Conservation (phyloP, 2,329 filamentous ascomycete genomes). For the Monilinia polystroma region DNA sequence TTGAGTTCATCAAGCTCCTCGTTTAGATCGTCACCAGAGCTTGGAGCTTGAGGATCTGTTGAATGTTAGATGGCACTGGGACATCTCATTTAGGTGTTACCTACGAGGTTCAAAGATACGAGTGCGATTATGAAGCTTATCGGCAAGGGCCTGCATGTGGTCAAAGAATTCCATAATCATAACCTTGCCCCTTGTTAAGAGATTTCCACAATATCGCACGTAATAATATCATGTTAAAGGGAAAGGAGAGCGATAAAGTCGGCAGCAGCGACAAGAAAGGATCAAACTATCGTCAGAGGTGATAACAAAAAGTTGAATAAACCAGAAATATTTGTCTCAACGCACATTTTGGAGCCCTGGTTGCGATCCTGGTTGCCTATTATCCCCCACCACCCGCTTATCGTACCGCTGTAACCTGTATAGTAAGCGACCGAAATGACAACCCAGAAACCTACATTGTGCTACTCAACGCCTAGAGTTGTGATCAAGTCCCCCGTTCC, state of each 20-base stretch:
- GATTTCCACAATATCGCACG: constrained; percentile 3
- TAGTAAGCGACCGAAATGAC: not conserved
- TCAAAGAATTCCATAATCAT: constrained; percentile 23
- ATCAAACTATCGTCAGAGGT: not conserved
- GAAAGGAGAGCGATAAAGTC: not conserved
- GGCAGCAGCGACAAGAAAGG: too few species aligned
- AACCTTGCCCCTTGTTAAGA: constrained; percentile 3
- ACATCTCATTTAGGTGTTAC: not conserved
- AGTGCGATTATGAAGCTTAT: constrained; percentile 3
- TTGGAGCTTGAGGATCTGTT: not conserved
- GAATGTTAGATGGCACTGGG: not conserved
- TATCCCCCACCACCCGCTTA: not conserved
- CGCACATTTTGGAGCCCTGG: constrained; percentile 3
- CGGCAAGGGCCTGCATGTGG: constrained; percentile 1
- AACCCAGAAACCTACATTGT: too few species aligned
- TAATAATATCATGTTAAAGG: constrained; percentile 18
- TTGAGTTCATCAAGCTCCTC: not conserved
- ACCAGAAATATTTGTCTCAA: not conserved
- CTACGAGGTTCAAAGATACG: constrained; percentile 3
- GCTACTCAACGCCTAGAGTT: not conserved
- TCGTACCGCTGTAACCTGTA: not conserved
- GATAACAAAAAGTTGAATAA: not conserved
- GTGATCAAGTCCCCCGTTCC: too few species aligned
- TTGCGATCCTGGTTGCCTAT: not conserved
- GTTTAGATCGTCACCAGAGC: not conserved